Percentiles rank a stretch among this genome's conserved stretches.
phyloP scores from a whole-genome alignment of 2,329 filamentous ascomycete species.

The Dactylellina leptospora region DNA sequence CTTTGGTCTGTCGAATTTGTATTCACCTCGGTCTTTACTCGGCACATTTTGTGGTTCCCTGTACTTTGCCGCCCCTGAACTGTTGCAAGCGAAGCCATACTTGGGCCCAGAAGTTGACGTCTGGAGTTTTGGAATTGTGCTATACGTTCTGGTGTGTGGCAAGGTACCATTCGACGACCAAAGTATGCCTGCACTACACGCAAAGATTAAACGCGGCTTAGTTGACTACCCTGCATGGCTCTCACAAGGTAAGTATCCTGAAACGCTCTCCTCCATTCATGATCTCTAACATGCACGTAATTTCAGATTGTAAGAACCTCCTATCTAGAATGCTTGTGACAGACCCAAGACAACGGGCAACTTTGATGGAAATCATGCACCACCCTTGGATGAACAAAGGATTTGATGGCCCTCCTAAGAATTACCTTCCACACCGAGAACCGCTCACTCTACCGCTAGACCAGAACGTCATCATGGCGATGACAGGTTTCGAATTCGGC shows the following conservation, averaged over 20 bases:
- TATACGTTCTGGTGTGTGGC: constrained; percentile 82
- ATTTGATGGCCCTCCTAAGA: constrained; percentile 83
- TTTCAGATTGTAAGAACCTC: constrained; percentile 82
- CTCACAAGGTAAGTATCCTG: constrained; percentile 65
- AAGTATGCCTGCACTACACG: constrained; percentile 95
- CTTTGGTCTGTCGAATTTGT: constrained; percentile 98
- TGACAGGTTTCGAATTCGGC: constrained; percentile 98
- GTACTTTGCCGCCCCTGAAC: constrained; percentile 96
- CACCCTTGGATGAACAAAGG: constrained; percentile 94
- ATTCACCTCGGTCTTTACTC: constrained; percentile 98
- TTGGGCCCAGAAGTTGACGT: constrained; percentile 98
- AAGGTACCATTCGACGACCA: constrained; percentile 96
- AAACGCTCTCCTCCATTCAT: no score
- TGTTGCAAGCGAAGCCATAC: constrained; percentile 97
- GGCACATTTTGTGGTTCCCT: constrained; percentile 98
- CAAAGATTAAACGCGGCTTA: constrained; percentile 91
- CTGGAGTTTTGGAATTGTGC: constrained; percentile 94
- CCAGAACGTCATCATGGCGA: constrained; percentile 81
- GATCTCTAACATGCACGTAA: constrained; percentile 80
- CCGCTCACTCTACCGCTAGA: constrained; percentile 87
- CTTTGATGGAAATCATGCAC: constrained; percentile 88
- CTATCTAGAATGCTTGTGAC: constrained; percentile 95
- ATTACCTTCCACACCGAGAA: constrained; percentile 82
- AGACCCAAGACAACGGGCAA: constrained; percentile 91
- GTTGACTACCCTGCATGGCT: constrained; percentile 97